phyloP scores from a whole-genome alignment of 805 yeast genomes.

The Pichia occidentalis region DNA sequence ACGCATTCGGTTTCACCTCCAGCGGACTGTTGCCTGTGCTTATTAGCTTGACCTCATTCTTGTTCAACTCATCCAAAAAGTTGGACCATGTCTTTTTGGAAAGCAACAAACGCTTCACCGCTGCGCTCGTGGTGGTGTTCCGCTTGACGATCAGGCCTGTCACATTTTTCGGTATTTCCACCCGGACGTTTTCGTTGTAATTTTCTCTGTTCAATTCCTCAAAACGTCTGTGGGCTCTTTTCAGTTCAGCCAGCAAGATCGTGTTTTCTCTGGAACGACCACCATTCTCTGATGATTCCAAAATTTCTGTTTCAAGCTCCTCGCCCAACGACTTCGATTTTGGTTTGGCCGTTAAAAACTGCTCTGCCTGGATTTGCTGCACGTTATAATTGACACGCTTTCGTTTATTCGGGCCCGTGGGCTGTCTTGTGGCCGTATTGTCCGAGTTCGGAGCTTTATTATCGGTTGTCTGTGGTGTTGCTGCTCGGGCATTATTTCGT shows the following conservation, averaged over 20 bases:
- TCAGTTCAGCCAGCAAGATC: conserved; percentile 26
- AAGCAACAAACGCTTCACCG: conserved; percentile 33
- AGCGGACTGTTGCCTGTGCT: conserved; percentile 17
- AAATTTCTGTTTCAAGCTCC: conserved; percentile 12
- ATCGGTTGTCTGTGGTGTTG: conserved; percentile 4
- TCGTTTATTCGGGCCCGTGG: conserved; percentile 18
- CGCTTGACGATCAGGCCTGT: conserved; percentile 17
- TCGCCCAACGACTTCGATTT: conserved; percentile 15
- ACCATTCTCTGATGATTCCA: conserved; percentile 12
- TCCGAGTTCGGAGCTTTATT: not conserved
- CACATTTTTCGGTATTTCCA: conserved; percentile 34
- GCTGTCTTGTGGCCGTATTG: not conserved
- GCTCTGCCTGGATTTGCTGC: conserved; percentile 27
- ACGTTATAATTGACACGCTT: conserved; percentile 31
- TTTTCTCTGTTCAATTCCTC: conserved; percentile 39
- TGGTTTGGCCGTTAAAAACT: conserved; percentile 14
- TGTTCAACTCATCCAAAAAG: conserved; percentile 38
- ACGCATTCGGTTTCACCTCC: conserved; percentile 29
- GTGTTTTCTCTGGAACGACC: conserved; percentile 4
- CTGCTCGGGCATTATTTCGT: conserved; percentile 1
- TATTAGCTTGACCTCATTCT: conserved; percentile 28
- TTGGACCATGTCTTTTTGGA: conserved; percentile 37
- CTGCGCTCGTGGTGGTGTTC: conserved; percentile 25
- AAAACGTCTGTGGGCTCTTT: conserved; percentile 33
- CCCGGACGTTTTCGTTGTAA: conserved; percentile 32